These are phyloP conservation scores for Phaffia australis DNA, from an alignment of 768 basidiomycete genomes.

Conservation along the genomic window DNA sequence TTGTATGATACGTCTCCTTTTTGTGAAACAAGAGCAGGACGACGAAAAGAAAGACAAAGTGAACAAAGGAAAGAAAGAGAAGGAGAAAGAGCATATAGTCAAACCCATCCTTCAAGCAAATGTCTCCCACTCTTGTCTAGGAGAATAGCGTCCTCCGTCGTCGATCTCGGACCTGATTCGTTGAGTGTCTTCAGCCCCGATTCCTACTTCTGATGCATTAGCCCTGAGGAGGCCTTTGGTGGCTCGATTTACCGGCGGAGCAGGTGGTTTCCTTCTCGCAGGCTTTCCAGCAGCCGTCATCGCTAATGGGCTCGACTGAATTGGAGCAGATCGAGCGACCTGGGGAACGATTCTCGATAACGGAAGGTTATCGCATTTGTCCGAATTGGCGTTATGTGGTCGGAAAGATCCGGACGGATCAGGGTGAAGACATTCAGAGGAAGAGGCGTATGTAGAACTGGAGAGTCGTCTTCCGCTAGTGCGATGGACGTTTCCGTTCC, in stretches of 20 bases:
- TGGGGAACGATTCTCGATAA: slow-evolving; percentile 2
- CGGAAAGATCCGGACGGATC: background rate
- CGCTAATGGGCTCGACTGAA: background rate
- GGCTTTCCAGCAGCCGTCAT: no score
- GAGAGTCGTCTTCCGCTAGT: no score
- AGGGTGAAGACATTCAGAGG: background rate
- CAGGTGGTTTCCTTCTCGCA: slow-evolving; percentile 3
- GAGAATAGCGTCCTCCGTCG: background rate
- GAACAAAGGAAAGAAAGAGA: background rate
- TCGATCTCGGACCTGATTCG: background rate
- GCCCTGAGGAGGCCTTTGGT: no score
- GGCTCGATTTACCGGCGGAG: slow-evolving; percentile 2
- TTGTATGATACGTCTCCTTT: background rate
- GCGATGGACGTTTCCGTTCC: no score
- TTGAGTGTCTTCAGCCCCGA: no score
- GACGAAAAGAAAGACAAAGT: background rate
- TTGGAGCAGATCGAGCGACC: background rate
- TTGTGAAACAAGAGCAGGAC: background rate
- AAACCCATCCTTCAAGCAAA: background rate
- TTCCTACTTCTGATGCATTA: no score
- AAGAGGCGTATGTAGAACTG: slow-evolving; percentile 2
- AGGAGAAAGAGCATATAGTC: background rate
- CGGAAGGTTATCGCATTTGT: background rate
- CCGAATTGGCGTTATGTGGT: slow-evolving; percentile 2
- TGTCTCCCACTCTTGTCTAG: slow-evolving; percentile 12